These are phyloP conservation scores for Hygrophoropsis aurantiaca DNA, from an alignment of 768 basidiomycete genomes.

Conservation along the genomic window DNA sequence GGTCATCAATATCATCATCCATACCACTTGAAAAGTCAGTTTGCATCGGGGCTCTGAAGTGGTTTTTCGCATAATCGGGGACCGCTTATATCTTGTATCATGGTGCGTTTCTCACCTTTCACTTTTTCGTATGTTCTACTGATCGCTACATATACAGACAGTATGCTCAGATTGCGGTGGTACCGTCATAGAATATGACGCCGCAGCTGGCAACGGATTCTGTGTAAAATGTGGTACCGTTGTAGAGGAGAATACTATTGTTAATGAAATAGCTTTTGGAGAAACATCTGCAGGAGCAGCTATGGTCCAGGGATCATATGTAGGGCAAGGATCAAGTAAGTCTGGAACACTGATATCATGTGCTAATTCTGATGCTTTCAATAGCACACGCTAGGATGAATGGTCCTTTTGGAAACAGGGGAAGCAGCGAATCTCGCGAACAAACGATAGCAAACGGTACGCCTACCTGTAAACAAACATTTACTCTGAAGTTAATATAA, in stretches of 20 bases:
- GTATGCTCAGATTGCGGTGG: conserved; percentile 79
- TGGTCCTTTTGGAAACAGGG: conserved; percentile 79
- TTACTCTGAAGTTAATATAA: not conserved
- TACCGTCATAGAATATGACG: conserved; percentile 82
- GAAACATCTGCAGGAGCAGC: conserved; percentile 91
- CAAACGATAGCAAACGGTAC: conserved; percentile 89
- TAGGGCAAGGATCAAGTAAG: conserved; percentile 89
- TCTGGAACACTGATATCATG: conserved; percentile 11
- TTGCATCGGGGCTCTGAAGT: no score
- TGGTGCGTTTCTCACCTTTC: not conserved
- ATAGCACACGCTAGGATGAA: conserved; percentile 80
- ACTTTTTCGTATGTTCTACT: not conserved
- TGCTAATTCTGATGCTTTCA: not conserved
- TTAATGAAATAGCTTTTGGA: conserved; percentile 93
- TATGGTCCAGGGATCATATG: conserved; percentile 92
- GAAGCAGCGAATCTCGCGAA: conserved; percentile 80
- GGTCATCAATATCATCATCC: conserved; percentile 5
- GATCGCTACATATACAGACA: conserved; percentile 36
- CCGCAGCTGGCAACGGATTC: conserved; percentile 81
- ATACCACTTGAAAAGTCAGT: no score
- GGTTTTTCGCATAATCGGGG: no score
- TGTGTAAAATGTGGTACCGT: conserved; percentile 88
- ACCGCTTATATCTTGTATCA: not conserved
- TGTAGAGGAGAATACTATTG: conserved; percentile 90
- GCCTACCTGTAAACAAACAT: conserved; percentile 17